Evolutionary conservation across 2,329 filamentous ascomycete genomes (phyloP).

Genomic region (Pyrenochaeta sp.): DNA sequence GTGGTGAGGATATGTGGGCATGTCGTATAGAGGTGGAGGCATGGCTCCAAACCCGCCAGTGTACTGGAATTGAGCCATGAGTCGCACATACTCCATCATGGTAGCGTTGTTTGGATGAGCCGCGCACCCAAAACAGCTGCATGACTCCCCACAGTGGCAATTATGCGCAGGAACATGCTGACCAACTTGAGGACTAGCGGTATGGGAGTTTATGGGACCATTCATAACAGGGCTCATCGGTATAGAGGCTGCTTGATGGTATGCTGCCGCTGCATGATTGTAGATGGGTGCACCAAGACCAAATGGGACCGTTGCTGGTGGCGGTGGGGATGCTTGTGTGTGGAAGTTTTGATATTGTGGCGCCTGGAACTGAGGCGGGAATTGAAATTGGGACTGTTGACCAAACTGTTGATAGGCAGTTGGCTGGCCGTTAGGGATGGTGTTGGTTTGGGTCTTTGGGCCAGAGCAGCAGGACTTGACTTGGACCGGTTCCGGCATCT

Average conservation of each 20-base stretch:
- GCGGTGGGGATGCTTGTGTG: constrained; percentile 21
- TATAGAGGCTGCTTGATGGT: constrained; percentile 45
- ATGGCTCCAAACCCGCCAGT: constrained; percentile 43
- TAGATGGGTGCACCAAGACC: constrained; percentile 46
- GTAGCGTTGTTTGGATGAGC: constrained; percentile 73
- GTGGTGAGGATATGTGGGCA: constrained; percentile 47
- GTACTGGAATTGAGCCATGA: constrained; percentile 48
- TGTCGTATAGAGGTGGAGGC: constrained; percentile 44
- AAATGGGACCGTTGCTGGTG: constrained; percentile 29
- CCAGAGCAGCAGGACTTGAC: constrained; percentile 46
- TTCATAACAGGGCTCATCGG: constrained; percentile 31
- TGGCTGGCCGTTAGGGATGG: constrained; percentile 9
- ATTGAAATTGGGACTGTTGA: constrained; percentile 30
- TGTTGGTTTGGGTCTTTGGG: constrained; percentile 23
- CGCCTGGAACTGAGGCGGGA: constrained; percentile 29
- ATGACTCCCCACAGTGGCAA: constrained; percentile 71
- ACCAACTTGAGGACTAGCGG: constrained; percentile 39
- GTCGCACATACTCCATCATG: constrained; percentile 63
- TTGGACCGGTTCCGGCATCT: constrained; percentile 24
- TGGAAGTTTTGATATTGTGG: constrained; percentile 31
- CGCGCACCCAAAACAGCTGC: constrained; percentile 73
- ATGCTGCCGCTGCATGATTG: constrained; percentile 41
- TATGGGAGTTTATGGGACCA: constrained; percentile 29
- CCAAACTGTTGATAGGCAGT: constrained; percentile 17
- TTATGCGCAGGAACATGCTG: constrained; percentile 54